Percentiles rank a stretch among this genome's conserved stretches.
phyloP scores from a whole-genome alignment of 768 basidiomycete species.

The Harrya chromipes region DNA sequence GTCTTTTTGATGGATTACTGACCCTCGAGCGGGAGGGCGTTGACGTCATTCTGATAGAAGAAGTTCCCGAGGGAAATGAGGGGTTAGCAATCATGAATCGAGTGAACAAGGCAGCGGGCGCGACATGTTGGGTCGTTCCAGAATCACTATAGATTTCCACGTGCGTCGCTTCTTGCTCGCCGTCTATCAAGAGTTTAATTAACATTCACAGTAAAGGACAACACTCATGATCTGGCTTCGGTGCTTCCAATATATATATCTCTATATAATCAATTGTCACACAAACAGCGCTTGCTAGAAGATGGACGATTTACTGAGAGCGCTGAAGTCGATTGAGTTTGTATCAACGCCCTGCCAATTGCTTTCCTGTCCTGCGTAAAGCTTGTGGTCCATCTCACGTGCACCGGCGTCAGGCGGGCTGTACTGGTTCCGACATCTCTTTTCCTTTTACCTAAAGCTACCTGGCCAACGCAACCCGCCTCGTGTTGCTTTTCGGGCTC shows the following conservation, averaged over 20 bases:
- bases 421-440: background rate
- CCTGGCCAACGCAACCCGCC: constrained; percentile 2
- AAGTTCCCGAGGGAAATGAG: constrained; percentile 72
- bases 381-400: background rate
- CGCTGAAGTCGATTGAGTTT: background rate
- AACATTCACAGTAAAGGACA: background rate
- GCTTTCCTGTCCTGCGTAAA: background rate
- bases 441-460: background rate
- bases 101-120: constrained; percentile 83
- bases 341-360: background rate
- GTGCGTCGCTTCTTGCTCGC: constrained; percentile 10
- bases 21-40: constrained; percentile 75
- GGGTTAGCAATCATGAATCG: constrained; percentile 96
- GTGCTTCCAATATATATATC: background rate
- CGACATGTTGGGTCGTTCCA: constrained; percentile 34
- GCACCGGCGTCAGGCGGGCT: background rate
- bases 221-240: too few relatives aligned
- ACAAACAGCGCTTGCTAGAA: background rate
- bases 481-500: constrained; percentile 8
- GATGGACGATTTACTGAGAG: background rate
- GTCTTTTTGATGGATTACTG: constrained; percentile 84
- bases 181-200: background rate
- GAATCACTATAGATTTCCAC: constrained; percentile 11
- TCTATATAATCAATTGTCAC: background rate
- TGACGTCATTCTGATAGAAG: constrained; percentile 83